Conservation (phyloP, 768 basidiomycete species). For the Imleria badia region DNA sequence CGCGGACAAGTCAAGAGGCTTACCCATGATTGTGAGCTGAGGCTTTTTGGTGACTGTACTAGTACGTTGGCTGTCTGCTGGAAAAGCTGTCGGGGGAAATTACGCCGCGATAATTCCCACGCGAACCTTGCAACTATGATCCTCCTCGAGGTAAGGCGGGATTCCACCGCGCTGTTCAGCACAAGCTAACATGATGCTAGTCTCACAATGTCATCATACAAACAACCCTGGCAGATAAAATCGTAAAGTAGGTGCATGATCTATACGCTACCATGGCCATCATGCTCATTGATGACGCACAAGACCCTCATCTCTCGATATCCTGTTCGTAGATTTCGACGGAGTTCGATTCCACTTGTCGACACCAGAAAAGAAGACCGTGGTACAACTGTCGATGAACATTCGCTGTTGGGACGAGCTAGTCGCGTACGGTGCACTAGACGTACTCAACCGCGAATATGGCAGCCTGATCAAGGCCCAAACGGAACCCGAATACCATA, state of each 20-base stretch:
- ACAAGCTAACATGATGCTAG: constrained; percentile 39
- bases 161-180: neutral
- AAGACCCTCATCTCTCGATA: constrained; percentile 90
- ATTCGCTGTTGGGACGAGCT: constrained; percentile 98
- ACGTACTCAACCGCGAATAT: constrained; percentile 81
- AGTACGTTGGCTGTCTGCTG: constrained; percentile 4
- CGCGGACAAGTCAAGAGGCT: neutral
- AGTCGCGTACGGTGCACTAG: constrained; percentile 78
- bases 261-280: constrained; percentile 1
- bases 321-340: constrained; percentile 97
- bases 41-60: constrained; percentile 14
- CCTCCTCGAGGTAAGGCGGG: constrained; percentile 67
- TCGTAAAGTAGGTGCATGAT: constrained; percentile 61
- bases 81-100: constrained; percentile 26
- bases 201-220: constrained; percentile 93
- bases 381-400: constrained; percentile 88
- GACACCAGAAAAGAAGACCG: constrained; percentile 81
- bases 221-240: constrained; percentile 83
- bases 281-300: constrained; percentile 16
- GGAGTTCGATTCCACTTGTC: constrained; percentile 93
- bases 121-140: constrained; percentile 54
- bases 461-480: constrained; percentile 63
- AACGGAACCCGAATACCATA: constrained; percentile 85
- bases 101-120: constrained; percentile 29
- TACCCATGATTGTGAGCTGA: constrained; percentile 28